Evolutionary conservation across 2,329 filamentous ascomycete species (phyloP).

Genomic region (Plectosphaerella sp.): DNA sequence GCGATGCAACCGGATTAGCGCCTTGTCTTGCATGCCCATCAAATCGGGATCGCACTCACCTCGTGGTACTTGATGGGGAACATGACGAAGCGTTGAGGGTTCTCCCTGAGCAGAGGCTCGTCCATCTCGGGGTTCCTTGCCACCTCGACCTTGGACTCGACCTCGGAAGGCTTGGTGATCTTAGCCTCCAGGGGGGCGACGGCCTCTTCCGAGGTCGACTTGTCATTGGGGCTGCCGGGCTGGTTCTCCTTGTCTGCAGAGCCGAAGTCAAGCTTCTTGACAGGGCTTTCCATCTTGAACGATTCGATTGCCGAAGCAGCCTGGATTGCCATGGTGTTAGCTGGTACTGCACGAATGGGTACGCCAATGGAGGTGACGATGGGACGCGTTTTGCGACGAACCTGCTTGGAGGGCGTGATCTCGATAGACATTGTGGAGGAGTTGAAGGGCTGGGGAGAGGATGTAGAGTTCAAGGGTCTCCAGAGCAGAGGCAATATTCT

Average conservation of each 20-base stretch:
- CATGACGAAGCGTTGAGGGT: constrained; percentile 91
- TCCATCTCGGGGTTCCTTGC: constrained; percentile 67
- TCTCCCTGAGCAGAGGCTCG: constrained; percentile 92
- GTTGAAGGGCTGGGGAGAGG: neutral
- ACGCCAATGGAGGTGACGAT: neutral
- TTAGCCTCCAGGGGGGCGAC: constrained; percentile 37
- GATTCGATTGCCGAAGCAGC: constrained; percentile 81
- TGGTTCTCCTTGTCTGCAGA: constrained; percentile 78
- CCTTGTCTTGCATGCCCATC: constrained; percentile 44
- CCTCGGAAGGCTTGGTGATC: constrained; percentile 35
- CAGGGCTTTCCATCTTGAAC: constrained; percentile 88
- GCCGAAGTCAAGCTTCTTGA: constrained; percentile 84
- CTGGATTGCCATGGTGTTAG: constrained; percentile 45
- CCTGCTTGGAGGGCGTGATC: constrained; percentile 57
- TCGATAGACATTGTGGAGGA: constrained; percentile 65
- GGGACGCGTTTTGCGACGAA: neutral
- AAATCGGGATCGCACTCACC: constrained; percentile 68
- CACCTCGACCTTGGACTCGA: constrained; percentile 31
- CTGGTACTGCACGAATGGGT: neutral
- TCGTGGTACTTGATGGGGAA: constrained; percentile 99
- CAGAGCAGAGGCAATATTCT: constrained; percentile 3
- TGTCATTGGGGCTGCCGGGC: constrained; percentile 41
- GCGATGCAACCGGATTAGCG: constrained; percentile 32
- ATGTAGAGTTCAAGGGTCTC: constrained; percentile 1
- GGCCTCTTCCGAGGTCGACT: constrained; percentile 50